Evolutionary conservation across 352 stramenopile species (phyloP), one percentile per base, ranked within the genome.

Genomic region (Globisporangium canariense): DNA sequence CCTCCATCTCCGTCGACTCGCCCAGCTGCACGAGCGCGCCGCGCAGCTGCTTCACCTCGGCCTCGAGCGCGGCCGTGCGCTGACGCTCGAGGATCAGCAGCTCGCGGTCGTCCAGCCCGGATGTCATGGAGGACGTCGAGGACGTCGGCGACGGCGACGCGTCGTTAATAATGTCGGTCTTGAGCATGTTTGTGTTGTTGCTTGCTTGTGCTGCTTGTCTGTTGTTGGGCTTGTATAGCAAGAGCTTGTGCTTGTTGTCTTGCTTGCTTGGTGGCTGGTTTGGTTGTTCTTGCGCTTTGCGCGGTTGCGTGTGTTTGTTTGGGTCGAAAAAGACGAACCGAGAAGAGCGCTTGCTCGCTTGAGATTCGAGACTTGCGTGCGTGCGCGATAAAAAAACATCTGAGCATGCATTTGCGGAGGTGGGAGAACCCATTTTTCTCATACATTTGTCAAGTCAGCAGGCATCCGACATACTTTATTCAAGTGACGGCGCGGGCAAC

Each of bases 1-100:
- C 87, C 58, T 91, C 84, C 58, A 89, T 82, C 63, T 95, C 87
- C 4, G 87, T 93, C 57, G 81, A 89, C 71, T 93, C 86, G 65
- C 87, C 83, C 69, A 95, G 73, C 25, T 83, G 79, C 66, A 95
- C 86, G 9, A 95, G 77, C 50, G 82, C 73, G 49, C 85, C 78
- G 36, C 79, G 79, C 18, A 93, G 74, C 40, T 75, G 65, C 74
- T 87, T 88, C 4, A 90, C 80, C 49, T 93, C 84, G 30, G 57
- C 60, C 69, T 93, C 84, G 38, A 93, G 68, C 49, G 76, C 74
- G n/a, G 78, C 77, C 32, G 84, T 91, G 67, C 81, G 81, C 68
- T 93, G 84, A 16, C 82, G 80, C 76, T 93, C 84, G 20, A 93
- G 67, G 34, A 90, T 67, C 62, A 93, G 71, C 57, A 89, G 68